These are phyloP conservation scores for Cryptococcus sp. DNA, from an alignment of 1,284 basidiomycete species.

Conservation along the genomic window DNA sequence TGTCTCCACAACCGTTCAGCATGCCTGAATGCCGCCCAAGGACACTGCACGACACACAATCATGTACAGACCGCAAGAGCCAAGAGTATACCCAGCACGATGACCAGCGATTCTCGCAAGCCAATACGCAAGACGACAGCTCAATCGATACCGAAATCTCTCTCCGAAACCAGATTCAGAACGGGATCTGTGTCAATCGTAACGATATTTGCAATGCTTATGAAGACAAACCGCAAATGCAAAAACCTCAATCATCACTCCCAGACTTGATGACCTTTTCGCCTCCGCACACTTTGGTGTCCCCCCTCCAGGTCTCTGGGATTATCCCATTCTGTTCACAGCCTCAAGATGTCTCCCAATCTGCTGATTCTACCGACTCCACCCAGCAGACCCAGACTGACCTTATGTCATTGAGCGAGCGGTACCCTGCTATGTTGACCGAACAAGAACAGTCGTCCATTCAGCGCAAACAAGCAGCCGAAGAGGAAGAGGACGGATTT, in stretches of 20 bases:
- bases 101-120: too few relatives aligned
- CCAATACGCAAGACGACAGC: too few relatives aligned
- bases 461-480: background rate
- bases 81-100: too few relatives aligned
- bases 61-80: too few relatives aligned
- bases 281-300: background rate
- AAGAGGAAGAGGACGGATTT: slow-evolving; percentile 5
- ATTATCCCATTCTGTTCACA: background rate
- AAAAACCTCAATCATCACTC: background rate
- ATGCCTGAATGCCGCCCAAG: too few relatives aligned
- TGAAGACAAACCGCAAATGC: background rate
- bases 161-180: background rate
- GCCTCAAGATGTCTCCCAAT: background rate
- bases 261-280: slow-evolving; percentile 6
- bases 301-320: background rate
- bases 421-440: slow-evolving; percentile 3
- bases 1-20: too few relatives aligned
- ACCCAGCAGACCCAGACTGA: background rate
- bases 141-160: background rate
- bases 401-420: too few relatives aligned
- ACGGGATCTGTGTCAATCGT: background rate
- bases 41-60: too few relatives aligned
- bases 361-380: background rate
- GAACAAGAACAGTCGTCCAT: background rate
- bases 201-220: too few relatives aligned